Base-by-base conservation (phyloP, 768 basidiomycete species). In the Russula dissimulans region DNA sequence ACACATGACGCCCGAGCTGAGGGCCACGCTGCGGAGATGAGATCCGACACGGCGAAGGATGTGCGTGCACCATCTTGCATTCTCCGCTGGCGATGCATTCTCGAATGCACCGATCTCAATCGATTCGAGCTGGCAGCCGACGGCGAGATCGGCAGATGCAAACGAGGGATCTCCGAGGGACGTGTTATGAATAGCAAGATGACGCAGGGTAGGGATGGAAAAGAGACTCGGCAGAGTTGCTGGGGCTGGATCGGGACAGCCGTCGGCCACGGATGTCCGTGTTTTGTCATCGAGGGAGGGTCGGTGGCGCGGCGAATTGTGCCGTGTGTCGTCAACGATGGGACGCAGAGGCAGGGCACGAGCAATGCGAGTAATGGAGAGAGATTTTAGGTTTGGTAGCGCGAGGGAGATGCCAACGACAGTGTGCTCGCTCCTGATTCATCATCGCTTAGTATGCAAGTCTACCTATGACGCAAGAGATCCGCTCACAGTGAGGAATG, bases 41-140 rank as follows among this genome's bases (percentile, higher is more conserved):
- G 56, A 51, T 5, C 55, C 59, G 47, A 12, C 59, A 11, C 59
- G 56, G 9, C 38, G 46, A 11, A 65, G 59, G 29, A 65, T 54
- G 45, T 57, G 63, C 43, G 45, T 50, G 32, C 56, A 22, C 56
- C 62, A 59, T 43, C 42, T 44, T 34, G 65, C 65, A 45, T 57
- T 57, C 49, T 57, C 56, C 18, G 48, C 42, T 10, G 65, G 65
- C 26, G 62, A 34, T 10, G 57, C 55, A 8, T n/a, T 48, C 42
- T 55, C 63, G 34, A 57, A 63, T 4, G 65, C 56, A 41, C 65
- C 65, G 4, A 66, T 50, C 39, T 64, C 65, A 12, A 66, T 54
- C 10, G 55, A 41, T 18, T 60, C 59, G 18, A 66, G 63, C 32
- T 53, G 46, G 15, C 43, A 55, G 6, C 22, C 26, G n/a, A 55